Percentiles rank a stretch among this genome's conserved stretches.
These are phyloP conservation scores for Tetrapyrgos nigripes DNA, from an alignment of 1,284 basidiomycete genomes.

Conservation along the genomic window DNA sequence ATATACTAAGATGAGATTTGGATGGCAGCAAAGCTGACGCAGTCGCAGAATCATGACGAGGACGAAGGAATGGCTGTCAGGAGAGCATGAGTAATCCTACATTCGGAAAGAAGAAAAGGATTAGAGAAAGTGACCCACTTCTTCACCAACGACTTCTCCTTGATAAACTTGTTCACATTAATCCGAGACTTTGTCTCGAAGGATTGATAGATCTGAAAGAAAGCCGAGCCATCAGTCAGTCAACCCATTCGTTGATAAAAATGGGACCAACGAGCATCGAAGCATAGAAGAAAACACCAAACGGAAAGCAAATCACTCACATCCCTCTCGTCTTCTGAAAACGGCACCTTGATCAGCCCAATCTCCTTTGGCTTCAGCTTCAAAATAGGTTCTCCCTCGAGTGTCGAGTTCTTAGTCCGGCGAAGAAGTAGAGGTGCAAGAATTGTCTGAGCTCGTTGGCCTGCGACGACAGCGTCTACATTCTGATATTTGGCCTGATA, in stretches of 20 bases:
- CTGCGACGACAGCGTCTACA: conserved; percentile 61
- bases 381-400: conserved; percentile 67
- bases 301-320: conserved; percentile 35
- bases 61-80: conserved; percentile 52
- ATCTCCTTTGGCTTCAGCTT: conserved; percentile 66
- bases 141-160: conserved; percentile 61
- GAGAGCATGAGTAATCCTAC: conserved; percentile 11
- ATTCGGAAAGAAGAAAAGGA: conserved; percentile 9
- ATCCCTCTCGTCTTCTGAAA: conserved; percentile 67
- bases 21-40: conserved; percentile 71
- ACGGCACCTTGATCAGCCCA: conserved; percentile 60
- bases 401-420: conserved; percentile 62
- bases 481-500: conserved; percentile 62
- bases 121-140: conserved; percentile 51
- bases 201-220: conserved; percentile 62
- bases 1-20: conserved; percentile 64
- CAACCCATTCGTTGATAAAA: neutral
- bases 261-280: neutral
- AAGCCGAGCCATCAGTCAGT: neutral
- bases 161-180: conserved; percentile 63
- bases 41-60: conserved; percentile 71
- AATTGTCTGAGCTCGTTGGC: conserved; percentile 62
- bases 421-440: conserved; percentile 65
- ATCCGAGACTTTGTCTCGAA: conserved; percentile 63
- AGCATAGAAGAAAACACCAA: neutral